Conservation (phyloP, 1,139 yeast genomes). For the Lodderomyces margitis region DNA sequence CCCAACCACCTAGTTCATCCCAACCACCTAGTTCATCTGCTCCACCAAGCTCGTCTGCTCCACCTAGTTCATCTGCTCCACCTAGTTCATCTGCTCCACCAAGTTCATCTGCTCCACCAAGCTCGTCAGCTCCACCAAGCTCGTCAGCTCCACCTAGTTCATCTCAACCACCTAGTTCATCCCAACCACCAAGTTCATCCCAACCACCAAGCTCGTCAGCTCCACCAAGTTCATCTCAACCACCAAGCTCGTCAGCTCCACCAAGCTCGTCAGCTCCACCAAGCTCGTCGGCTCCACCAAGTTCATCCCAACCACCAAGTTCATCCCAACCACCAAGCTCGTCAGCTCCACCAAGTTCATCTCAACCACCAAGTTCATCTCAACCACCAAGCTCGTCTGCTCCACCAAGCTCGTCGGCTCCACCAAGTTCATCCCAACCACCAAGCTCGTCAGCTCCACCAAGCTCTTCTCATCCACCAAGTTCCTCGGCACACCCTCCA, state of each 20-base stretch:
- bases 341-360: slow-evolving; percentile 1
- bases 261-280: slow-evolving; percentile 5
- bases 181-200: slow-evolving; percentile 4
- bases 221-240: not conserved
- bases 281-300: too few species aligned
- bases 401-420: slow-evolving; percentile 1
- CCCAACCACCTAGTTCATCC: slow-evolving; percentile 1
- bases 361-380: slow-evolving; percentile 1
- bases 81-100: too few species aligned
- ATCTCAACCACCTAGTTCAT: slow-evolving; percentile 1
- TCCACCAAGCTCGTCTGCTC: too few species aligned
- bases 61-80: not conserved
- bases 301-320: not conserved
- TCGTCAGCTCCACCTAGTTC: too few species aligned
- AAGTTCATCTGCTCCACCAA: too few species aligned
- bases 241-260: too few species aligned
- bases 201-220: slow-evolving; percentile 2
- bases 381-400: too few species aligned
- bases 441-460: slow-evolving; percentile 3
- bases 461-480: slow-evolving; percentile 4
- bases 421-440: slow-evolving; percentile 1
- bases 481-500: slow-evolving; percentile 4
- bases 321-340: slow-evolving; percentile 4
- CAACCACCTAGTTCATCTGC: slow-evolving; percentile 1
- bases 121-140: slow-evolving; percentile 5